Base-by-base conservation (phyloP, 345 rosid genomes). In the Linum lewisii region DNA sequence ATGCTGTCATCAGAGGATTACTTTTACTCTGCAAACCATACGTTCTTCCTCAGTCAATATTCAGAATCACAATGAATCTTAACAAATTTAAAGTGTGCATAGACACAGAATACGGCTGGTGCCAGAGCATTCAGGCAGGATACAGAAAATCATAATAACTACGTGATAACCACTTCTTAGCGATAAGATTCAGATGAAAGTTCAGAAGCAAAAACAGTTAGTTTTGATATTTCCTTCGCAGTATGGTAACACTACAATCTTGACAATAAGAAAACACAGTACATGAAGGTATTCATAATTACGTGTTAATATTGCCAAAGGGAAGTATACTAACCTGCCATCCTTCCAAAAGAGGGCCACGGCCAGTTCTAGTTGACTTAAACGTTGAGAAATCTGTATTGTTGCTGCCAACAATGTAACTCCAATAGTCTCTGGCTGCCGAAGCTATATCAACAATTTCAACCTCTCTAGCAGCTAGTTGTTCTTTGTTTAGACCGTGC, bases 1-100 rank as follows among this genome's bases (percentile, higher is more conserved):
- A 85, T 19, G 84, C 87, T 21, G 87, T 85, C 91, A 82, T 82
- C 21, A 85, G 82, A 7, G 87, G 85, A 63, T 71, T 64, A 62
- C 84, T 77, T 47, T 59, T 72, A 44, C 69, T 82, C 91, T 85
- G 87, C 76, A 80, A 71, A 45, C 15, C 38, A 24, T 36, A 47
- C 15, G 57, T 18, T 16, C 8, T 24, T n/a, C 55, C 57, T 55
- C 11, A 62, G 25, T 44, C 52, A 64, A 65, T 51, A 22, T 23
- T 11, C 0, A 11, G 2, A 18, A 13, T 20, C n/a, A 51, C 19
- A 5, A 51, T 11, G 1, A 7, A 18, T 6, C 6, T 50, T 0
- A 21, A 50, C 18, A 50, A 50, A 8, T 51, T 7, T 7, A 51
- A 0, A 6, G 21, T 11, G 24, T 26, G 6, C 6, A 6, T 26